Evolutionary conservation across 2,329 filamentous ascomycete species (phyloP).

Genomic region (Didymella keratinophila): DNA sequence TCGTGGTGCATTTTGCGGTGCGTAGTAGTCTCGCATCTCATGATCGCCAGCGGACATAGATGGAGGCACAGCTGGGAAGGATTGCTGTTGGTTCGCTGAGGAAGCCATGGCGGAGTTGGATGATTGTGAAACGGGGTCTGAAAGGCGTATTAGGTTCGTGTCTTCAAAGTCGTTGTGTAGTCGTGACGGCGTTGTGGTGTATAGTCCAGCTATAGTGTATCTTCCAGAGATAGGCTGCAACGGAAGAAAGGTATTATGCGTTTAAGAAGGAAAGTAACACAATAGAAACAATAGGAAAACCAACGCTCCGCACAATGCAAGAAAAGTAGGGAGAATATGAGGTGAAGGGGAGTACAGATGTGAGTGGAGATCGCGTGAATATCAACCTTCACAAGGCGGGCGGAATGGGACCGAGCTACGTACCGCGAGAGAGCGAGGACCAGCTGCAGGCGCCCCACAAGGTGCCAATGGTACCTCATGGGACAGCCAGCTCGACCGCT

Average conservation of each 20-base stretch:
- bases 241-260: constrained; percentile 22
- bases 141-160: constrained; percentile 42
- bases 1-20: constrained; percentile 62
- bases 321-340: constrained; percentile 33
- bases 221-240: constrained; percentile 42
- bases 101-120: constrained; percentile 54
- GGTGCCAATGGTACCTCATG: constrained; percentile 51
- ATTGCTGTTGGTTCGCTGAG: constrained; percentile 62
- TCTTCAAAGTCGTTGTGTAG: constrained; percentile 9
- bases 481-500: constrained; percentile 48
- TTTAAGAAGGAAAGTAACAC: constrained; percentile 27
- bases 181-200: constrained; percentile 17
- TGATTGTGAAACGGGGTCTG: constrained; percentile 45
- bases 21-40: constrained; percentile 69
- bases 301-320: constrained; percentile 50
- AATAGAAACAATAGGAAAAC: constrained; percentile 36
- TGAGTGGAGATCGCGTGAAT: constrained; percentile 30
- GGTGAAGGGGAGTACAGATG: constrained; percentile 30
- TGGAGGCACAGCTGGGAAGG: constrained; percentile 64
- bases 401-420: constrained; percentile 43
- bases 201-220: constrained; percentile 34
- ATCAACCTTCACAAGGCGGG: constrained; percentile 40
- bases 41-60: constrained; percentile 67
- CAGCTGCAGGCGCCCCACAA: constrained; percentile 45
- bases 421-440: constrained; percentile 53